Conservation (phyloP, 257 asterid genomes). For the Solanum virginianum region DNA sequence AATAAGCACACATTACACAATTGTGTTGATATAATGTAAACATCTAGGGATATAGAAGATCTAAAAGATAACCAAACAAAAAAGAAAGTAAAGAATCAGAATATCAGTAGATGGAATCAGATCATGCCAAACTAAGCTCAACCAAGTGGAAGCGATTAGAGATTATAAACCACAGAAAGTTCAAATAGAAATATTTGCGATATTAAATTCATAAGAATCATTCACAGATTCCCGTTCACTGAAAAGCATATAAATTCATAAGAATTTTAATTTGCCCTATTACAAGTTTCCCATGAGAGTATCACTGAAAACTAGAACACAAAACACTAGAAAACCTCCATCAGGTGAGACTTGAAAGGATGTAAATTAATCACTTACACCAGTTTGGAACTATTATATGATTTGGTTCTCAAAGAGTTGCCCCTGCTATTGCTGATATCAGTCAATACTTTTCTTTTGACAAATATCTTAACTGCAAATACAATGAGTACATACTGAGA, state of each 20-base stretch:
- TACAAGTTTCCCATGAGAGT: neutral
- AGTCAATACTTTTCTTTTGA: conserved; percentile 58
- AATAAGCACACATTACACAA: conserved; percentile 8
- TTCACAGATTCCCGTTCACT: neutral
- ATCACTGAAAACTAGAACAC: neutral
- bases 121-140: neutral
- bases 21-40: conserved; percentile 5
- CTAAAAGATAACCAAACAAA: neutral
- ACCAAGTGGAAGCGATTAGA: neutral
- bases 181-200: neutral
- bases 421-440: conserved; percentile 69
- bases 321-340: neutral
- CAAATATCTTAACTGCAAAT: conserved; percentile 39
- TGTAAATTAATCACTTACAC: conserved; percentile 32
- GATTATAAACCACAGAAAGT: neutral
- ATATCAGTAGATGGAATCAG: neutral
- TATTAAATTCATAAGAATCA: neutral
- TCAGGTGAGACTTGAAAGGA: neutral
- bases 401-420: conserved; percentile 27
- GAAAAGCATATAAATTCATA: neutral
- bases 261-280: neutral
- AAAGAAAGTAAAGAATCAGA: neutral
- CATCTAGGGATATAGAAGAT: neutral
- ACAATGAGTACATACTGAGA: neutral
- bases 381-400: conserved; percentile 20